Conservation (phyloP, 1,284 basidiomycete species). For the Apiotrichum domesticum region DNA sequence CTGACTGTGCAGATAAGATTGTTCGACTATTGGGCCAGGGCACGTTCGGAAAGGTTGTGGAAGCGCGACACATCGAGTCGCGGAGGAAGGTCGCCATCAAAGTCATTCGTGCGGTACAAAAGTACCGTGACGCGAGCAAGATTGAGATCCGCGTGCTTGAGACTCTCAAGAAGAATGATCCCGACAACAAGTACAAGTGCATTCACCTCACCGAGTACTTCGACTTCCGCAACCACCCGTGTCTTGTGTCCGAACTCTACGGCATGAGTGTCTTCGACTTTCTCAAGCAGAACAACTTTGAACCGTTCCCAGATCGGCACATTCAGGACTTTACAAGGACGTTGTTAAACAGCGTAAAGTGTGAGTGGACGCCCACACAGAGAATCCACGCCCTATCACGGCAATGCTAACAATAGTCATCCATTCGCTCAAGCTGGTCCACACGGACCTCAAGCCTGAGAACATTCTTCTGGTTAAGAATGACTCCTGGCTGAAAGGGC, state of each 20-base stretch:
- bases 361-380: conserved; percentile 53
- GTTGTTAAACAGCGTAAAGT: conserved; percentile 86
- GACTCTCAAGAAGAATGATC: conserved; percentile 84
- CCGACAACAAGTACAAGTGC: conserved; percentile 87
- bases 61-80: conserved; percentile 76
- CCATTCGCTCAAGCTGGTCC: conserved; percentile 84
- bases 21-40: conserved; percentile 89
- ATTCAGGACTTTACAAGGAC: conserved; percentile 95
- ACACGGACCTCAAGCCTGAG: conserved; percentile 98
- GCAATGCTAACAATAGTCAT: conserved; percentile 58
- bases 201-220: conserved; percentile 94
- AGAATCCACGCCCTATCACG: neutral
- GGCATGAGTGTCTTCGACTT: conserved; percentile 99
- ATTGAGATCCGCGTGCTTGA: conserved; percentile 96
- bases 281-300: conserved; percentile 94
- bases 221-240: conserved; percentile 96
- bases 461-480: conserved; percentile 93
- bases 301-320: conserved; percentile 90
- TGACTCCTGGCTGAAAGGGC: conserved; percentile 50
- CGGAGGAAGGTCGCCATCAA: conserved; percentile 85
- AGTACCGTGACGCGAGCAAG: conserved; percentile 97
- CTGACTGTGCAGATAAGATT: conserved; percentile 65
- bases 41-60: conserved; percentile 98
- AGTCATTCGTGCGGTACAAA: conserved; percentile 93
- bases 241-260: conserved; percentile 90